Base-by-base conservation (phyloP, 1,139 yeast species). In the Nematodospora anomalae region DNA sequence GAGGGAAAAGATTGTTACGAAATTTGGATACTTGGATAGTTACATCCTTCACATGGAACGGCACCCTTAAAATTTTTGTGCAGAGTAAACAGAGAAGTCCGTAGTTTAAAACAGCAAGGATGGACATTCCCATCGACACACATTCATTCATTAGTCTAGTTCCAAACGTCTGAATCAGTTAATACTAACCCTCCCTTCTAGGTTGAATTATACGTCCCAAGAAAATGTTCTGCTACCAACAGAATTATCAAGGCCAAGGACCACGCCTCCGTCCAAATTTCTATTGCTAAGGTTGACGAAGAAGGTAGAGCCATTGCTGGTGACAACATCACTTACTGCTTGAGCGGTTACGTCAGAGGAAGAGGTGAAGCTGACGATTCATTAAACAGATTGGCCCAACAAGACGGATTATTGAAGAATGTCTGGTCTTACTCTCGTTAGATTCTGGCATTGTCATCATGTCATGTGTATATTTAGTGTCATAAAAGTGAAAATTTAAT, bases 151-250 rank as follows among this genome's bases (percentile, higher is more conserved):
- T n/a, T n/a, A n/a, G n/a, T n/a, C n/a, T n/a, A n/a, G n/a, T n/a
- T n/a, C n/a, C n/a, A n/a, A n/a, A n/a, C n/a, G n/a, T n/a, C n/a
- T n/a, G n/a, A n/a, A n/a, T n/a, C n/a, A n/a, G n/a, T n/a, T n/a
- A 18, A 21, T 62, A 63, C 70, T 62, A 65, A 62, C 68, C 33
- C 42, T 27, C 38, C 24, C 38, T 30, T 43, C 27, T 53, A 88
- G 96, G 96, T 92, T 77, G 99, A 94, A 83, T 90, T 92, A 77
- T 92, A 92, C 95, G 96, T 92, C 77, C 99, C 99, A 82, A 88
- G 98, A 86, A 92, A 92, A 83, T 92, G 99, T 83, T 92, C 97
- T 77, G 99, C 98, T 69, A 89, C 98, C 79, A 90, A 89, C 97
- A 90, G 97, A 82, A 89, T 94, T 80, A 90, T 92, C 83, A 89